These are phyloP conservation scores for Geotrichum klebahnii DNA, from an alignment of 1,139 yeast genomes.

Conservation along the genomic window DNA sequence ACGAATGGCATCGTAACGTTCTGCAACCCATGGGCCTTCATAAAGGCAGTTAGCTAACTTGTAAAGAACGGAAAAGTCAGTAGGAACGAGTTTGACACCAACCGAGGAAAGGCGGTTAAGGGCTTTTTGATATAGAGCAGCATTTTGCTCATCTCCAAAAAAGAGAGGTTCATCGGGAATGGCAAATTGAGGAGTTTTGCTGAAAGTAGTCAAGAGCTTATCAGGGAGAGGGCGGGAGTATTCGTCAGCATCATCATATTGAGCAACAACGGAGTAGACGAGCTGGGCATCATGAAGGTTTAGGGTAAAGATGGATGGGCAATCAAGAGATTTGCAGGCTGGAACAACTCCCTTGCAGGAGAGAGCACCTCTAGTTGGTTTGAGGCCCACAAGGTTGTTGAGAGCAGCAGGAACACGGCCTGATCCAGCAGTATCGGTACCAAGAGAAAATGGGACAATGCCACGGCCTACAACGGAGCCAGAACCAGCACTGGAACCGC, in stretches of 20 bases:
- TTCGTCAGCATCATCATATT: conserved; percentile 72
- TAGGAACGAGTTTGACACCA: conserved; percentile 56
- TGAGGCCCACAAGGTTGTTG: conserved; percentile 84
- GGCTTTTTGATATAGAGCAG: conserved; percentile 60
- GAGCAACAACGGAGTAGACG: conserved; percentile 63
- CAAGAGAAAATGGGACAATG: conserved; percentile 78
- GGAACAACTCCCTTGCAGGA: conserved; percentile 89
- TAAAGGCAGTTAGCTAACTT: conserved; percentile 85
- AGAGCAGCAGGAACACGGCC: conserved; percentile 97
- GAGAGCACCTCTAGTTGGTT: conserved; percentile 85
- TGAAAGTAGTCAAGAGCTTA: conserved; percentile 58
- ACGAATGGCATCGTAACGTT: conserved; percentile 77
- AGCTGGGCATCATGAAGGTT: conserved; percentile 79
- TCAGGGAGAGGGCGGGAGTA: conserved; percentile 72
- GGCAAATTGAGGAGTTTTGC: conserved; percentile 60
- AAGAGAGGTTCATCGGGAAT: conserved; percentile 70
- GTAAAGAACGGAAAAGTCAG: conserved; percentile 69
- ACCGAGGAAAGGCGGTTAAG: conserved; percentile 51
- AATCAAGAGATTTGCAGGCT: conserved; percentile 93
- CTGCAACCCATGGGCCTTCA: conserved; percentile 99
- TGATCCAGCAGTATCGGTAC: conserved; percentile 98
- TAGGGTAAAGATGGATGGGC: conserved; percentile 79
- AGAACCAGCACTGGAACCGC: conserved; percentile 96
- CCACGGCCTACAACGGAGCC: conserved; percentile 88
- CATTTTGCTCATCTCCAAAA: conserved; percentile 78